A percentile compares a stretch with the other conserved stretches of the same genome.
These are phyloP conservation scores for Acrodontium crateriforme DNA, from an alignment of 2,329 filamentous ascomycete species.

Conservation along the genomic window DNA sequence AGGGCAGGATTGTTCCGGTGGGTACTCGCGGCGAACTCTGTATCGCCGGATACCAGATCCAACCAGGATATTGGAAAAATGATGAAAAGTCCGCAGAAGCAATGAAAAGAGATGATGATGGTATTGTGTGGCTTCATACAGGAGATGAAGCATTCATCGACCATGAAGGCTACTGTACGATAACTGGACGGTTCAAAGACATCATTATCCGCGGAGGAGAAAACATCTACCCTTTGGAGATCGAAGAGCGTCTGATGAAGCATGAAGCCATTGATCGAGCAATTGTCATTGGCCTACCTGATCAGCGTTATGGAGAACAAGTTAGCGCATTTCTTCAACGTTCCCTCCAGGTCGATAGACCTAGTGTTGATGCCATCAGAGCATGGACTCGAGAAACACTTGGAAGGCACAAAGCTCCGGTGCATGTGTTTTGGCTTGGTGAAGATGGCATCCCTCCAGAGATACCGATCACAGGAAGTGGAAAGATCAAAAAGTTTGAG, in stretches of 20 bases:
- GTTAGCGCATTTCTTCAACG: too few species aligned
- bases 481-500: too few species aligned
- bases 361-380: too few species aligned
- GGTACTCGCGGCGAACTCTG: slow-evolving; percentile 20
- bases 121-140: slow-evolving; percentile 49
- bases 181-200: slow-evolving; percentile 22
- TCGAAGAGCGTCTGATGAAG: slow-evolving; percentile 24
- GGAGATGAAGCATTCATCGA: slow-evolving; percentile 44
- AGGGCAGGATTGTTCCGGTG: slow-evolving; percentile 13
- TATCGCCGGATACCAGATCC: slow-evolving; percentile 18
- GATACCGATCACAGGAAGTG: too few species aligned
- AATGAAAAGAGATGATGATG: slow-evolving; percentile 19
- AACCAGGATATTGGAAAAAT: slow-evolving; percentile 18
- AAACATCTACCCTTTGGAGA: slow-evolving; percentile 40
- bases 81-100: too few species aligned
- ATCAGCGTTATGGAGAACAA: slow-evolving; percentile 35
- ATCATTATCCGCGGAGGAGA: slow-evolving; percentile 45
- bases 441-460: too few species aligned
- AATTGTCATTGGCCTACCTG: slow-evolving; percentile 31
- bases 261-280: slow-evolving; percentile 22
- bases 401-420: too few species aligned
- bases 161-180: slow-evolving; percentile 27
- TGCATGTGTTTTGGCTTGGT: too few species aligned
- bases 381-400: too few species aligned
- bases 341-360: too few species aligned